Percentiles rank a stretch among this genome's conserved stretches.
Evolutionary conservation across 768 basidiomycete genomes (phyloP).

Genomic region (Chiua virens): DNA sequence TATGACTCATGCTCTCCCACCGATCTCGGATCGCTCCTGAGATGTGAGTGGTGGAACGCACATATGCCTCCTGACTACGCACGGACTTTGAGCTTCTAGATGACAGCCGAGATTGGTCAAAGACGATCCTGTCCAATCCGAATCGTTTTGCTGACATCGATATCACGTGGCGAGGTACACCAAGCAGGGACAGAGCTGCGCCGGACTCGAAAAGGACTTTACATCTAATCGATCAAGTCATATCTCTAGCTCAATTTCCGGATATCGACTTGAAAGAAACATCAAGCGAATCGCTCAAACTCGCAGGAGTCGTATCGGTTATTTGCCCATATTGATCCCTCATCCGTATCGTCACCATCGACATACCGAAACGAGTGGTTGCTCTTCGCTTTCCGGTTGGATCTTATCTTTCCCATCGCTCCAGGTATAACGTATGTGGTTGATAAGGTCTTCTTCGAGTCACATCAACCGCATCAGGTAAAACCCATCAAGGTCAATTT

Average conservation of each 20-base stretch:
- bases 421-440: neutral
- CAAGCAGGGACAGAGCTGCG: neutral
- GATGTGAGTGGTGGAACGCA: conserved; percentile 3
- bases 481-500: neutral
- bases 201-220: neutral
- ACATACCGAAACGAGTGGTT: conserved; percentile 1
- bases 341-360: conserved; percentile 3
- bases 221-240: conserved; percentile 7
- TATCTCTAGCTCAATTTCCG: neutral
- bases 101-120: neutral
- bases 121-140: conserved; percentile 1
- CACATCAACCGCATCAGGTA: conserved; percentile 13
- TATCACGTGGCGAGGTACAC: conserved; percentile 1
- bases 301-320: neutral
- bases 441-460: conserved; percentile 18
- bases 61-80: neutral
- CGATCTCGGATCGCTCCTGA: conserved; percentile 8
- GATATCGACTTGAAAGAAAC: conserved; percentile 8
- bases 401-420: neutral
- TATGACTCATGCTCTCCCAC: conserved; percentile 3
- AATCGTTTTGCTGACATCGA: neutral
- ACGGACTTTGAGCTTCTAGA: neutral
- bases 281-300: neutral
- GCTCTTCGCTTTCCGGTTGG: neutral
- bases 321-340: neutral